Base-by-base conservation (phyloP, 306 rosid genomes). In the Lagenaria siceraria region DNA sequence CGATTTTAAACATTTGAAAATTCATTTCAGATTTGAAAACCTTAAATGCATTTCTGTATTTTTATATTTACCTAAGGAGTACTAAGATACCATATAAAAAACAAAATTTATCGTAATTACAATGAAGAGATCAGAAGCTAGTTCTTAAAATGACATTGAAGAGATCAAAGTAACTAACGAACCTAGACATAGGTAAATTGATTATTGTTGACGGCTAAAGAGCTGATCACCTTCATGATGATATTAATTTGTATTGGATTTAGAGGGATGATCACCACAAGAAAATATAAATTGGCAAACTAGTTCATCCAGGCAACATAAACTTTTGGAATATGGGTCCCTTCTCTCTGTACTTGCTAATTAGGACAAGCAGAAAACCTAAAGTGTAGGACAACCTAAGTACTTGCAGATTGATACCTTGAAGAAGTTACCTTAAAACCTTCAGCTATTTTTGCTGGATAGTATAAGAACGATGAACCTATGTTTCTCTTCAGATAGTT, bases 341-440 rank as follows among this genome's bases (percentile, higher is more conserved):
- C n/a, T 68, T 31, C 18, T 53, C 38, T 53, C 17, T 55, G 46
- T 55, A 55, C 62, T 75, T 75, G 27, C 25, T 9, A 38, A 53
- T 55, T 54, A 36, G 73, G 69, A 52, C 58, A 55, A 63, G 14
- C 17, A 52, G 43, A 60, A 53, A 60, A 35, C 58, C 31, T 78
- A 2, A n/a, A 40, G 36, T 25, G 56, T 70, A 81, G 54, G 71
- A 33, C 76, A 62, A 77, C 55, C 64, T 74, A 81, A 82, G 85
- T 80, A 38, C 77, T 80, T 66, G 83, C 73, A 73, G 54, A 77
- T 83, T 77, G 68, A 29, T 36, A 7, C 11, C 74, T 54, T 61
- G 40, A 19, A 9, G 77, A n/a, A 43, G 40, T 36, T 27, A 62
- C 76, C 42, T 59, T 46, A 49, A 81, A 77, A 60, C 35, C 38